Percentiles rank a stretch among this genome's conserved stretches.
These are phyloP conservation scores for Lagenidium sp. DNA, from an alignment of 352 stramenopile species.

Conservation along the genomic window DNA sequence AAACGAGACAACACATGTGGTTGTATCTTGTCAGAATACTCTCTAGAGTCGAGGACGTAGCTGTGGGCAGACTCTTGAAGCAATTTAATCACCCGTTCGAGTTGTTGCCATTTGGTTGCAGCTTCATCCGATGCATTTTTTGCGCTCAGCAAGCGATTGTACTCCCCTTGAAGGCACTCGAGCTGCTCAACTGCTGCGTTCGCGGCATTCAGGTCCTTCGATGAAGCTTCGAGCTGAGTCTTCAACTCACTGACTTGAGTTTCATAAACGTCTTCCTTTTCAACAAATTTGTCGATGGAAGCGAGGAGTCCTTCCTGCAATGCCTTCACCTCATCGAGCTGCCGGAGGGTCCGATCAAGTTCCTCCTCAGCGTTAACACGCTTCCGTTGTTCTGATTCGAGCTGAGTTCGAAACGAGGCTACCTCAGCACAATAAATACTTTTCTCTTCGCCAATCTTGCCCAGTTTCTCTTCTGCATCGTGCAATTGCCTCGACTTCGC, in stretches of 20 bases:
- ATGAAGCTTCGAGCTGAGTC: constrained; percentile 6
- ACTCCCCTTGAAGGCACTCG: background rate
- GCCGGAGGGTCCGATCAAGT: constrained; percentile 8
- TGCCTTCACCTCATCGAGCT: constrained; percentile 50
- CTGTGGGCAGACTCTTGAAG: too few relatives aligned
- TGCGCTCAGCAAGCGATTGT: background rate
- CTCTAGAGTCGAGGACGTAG: too few relatives aligned
- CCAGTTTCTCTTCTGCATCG: too few relatives aligned
- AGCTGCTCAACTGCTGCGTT: background rate
- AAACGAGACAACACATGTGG: too few relatives aligned
- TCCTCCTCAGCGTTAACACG: constrained; percentile 4
- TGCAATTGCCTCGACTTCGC: too few relatives aligned
- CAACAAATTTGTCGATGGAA: constrained; percentile 40
- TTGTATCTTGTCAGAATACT: too few relatives aligned
- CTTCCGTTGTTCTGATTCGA: constrained; percentile 2
- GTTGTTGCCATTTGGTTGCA: too few relatives aligned
- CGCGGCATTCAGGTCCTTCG: too few relatives aligned
- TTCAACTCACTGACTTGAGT: constrained; percentile 12
- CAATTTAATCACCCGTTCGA: too few relatives aligned
- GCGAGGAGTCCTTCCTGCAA: constrained; percentile 62
- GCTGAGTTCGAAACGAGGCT: too few relatives aligned
- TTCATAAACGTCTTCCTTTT: constrained; percentile 17
- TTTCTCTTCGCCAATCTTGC: too few relatives aligned
- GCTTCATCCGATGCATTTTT: constrained; percentile 1
- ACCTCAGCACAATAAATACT: too few relatives aligned